Evolutionary conservation across 2,329 filamentous ascomycete genomes (phyloP).

Genomic region (Calonectria pseudoreteaudii): DNA sequence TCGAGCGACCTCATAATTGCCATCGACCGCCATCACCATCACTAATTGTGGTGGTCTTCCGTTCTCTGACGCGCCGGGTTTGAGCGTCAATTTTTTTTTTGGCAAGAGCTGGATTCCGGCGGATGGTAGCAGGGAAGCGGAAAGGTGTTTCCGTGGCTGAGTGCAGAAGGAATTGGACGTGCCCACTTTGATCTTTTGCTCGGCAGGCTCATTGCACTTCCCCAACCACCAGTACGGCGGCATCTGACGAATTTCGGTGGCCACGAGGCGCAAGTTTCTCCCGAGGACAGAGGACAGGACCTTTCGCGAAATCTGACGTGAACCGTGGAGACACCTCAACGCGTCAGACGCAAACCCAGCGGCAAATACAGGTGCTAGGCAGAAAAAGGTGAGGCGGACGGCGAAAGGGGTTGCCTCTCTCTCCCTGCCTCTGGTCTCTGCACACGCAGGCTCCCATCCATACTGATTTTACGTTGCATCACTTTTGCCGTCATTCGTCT

Average conservation of each 20-base stretch:
- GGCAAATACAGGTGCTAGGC: not conserved
- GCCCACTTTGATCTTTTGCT: not conserved
- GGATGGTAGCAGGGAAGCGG: not conserved
- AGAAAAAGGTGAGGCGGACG: constrained; percentile 7
- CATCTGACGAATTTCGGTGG: not conserved
- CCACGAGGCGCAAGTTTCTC: not conserved
- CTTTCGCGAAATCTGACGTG: not conserved
- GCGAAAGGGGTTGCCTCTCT: not conserved
- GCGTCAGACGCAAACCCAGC: not conserved
- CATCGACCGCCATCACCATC: not conserved
- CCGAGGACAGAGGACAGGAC: not conserved
- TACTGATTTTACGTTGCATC: constrained; percentile 34
- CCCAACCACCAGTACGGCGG: not conserved
- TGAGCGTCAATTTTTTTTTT: not conserved
- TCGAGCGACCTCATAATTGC: not conserved
- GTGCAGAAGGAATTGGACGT: not conserved
- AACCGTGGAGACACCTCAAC: not conserved
- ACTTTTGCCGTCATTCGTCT: constrained; percentile 31
- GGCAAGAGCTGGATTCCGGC: not conserved
- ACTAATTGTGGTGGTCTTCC: not conserved
- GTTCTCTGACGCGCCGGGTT: not conserved
- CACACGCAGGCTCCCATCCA: not conserved
- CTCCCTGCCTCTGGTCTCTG: not conserved
- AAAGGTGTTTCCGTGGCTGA: not conserved
- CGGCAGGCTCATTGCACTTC: constrained; percentile 1